Base-by-base conservation (phyloP, 495 filamentous ascomycete species). In the Durotheca rogersii region DNA sequence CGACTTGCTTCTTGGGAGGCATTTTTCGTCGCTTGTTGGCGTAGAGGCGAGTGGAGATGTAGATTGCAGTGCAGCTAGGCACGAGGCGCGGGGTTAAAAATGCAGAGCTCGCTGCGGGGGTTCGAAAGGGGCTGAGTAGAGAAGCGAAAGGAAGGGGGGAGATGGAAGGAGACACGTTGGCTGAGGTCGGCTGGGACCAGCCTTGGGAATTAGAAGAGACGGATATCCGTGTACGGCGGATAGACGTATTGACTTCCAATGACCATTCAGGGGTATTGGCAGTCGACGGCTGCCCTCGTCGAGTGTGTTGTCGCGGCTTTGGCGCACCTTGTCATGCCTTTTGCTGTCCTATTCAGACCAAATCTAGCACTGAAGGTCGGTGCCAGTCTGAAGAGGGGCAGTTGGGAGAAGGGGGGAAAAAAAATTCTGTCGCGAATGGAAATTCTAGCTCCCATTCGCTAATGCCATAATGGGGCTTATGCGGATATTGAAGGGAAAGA, bases 1-100 rank as follows among this genome's bases (percentile, higher is more conserved):
- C 75, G 64, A 82, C 82, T 34, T 69, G 73, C 67, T 89, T 89
- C 77, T 90, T 90, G 62, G 86, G 86, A 69, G 84, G 77, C 86
- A 90, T 90, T 64, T 73, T 87, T 43, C 72, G 81, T 45, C 70
- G 61, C 58, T 70, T n/a, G n/a, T n/a, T 79, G 42, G 71, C 72
- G 70, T 77, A 78, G 49, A 67, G 67, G 60, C 77, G 74, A 56
- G 69, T 69, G 54, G 69, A 62, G 65, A 71, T 64, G 58, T 66
- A 67, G 60, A 73, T 31, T 66, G 67, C 25, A 35, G 68, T 67
- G 71, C 71, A 72, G 58, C 71, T 64, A 69, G 71, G 69, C 69
- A 73, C 70, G 46, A 39, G 18, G 33, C 35, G 31, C 15, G 47
- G 33, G 23, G 48, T 27, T 12, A 57, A 37, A 58, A 66, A 63